Base-by-base conservation (phyloP, 495 filamentous ascomycete genomes). In the Astrothelium macrocarpum region DNA sequence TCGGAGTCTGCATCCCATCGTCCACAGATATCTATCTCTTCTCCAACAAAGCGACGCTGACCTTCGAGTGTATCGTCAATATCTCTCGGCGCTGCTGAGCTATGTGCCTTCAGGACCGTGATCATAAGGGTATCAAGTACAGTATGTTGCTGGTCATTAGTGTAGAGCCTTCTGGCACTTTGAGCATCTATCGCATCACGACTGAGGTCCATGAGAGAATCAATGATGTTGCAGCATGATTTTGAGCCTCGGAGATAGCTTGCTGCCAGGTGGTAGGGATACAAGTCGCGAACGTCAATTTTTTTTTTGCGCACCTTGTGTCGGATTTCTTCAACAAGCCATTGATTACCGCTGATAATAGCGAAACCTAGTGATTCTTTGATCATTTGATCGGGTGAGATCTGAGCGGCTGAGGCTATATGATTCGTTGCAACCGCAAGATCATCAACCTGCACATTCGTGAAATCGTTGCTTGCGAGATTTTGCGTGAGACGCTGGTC, bases 111-210 rank as follows among this genome's bases (percentile, higher is more conserved):
- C 29, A 80, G 60, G 56, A 80, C 75, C 9, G 65, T 59, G 43
- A 77, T 67, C 66, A 81, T 75, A 12, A 80, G 62, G 1, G 64
- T 71, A 61, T 81, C 78, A 2, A 80, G 68, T n/a, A 79, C 65
- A 0, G 77, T 80, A 60, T 79, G 74, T 7, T 74, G 74, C 18
- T 72, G 66, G 12, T 73, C 49, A 45, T 78, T 72, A 2, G 65
- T 29, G 36, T n/a, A n/a, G n/a, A n/a, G n/a, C n/a, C n/a, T 73
- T n/a, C n/a, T n/a, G n/a, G 72, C 28, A 72, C 64, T 32, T 73
- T 59, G n/a, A n/a, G n/a, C n/a, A n/a, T 2, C 23, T 32, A 16
- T 5, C n/a, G n/a, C n/a, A 10, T 29, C 25, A 20, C n/a, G 32
- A 25, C 62, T 29, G 1, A 2, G 2, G 1, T 14, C 0, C n/a